Percentiles rank a stretch among this genome's conserved stretches.
phyloP scores from a whole-genome alignment of 176 grass and related monocot species.

The Hyparrhenia diplandra region DNA sequence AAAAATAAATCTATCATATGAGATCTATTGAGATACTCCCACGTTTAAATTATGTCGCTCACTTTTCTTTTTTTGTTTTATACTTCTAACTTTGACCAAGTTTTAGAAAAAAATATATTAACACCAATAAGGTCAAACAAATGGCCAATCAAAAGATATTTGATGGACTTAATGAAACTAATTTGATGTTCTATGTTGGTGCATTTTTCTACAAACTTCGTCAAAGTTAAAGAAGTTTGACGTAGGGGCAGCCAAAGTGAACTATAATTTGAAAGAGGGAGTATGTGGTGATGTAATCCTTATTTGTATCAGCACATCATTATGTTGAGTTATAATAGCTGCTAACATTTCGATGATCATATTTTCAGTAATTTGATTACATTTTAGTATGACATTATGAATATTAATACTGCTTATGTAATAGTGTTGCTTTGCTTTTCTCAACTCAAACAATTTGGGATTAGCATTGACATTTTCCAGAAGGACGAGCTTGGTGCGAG shows the following conservation, averaged over 20 bases:
- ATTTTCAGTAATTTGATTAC: not conserved
- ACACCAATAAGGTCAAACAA: not conserved
- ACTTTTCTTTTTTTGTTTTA: no score
- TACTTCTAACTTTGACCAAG: not conserved
- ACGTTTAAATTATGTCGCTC: not conserved
- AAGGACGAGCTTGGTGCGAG: no score
- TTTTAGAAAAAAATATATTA: not conserved
- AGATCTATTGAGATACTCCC: constrained; percentile 9
- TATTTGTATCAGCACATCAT: not conserved
- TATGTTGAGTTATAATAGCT: constrained; percentile 6
- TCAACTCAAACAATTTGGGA: not conserved
- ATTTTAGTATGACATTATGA: not conserved
- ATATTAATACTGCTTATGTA: constrained; percentile 4
- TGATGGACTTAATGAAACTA: not conserved
- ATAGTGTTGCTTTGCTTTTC: not conserved
- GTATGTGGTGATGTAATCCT: not conserved
- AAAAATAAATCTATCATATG: not conserved
- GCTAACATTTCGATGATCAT: constrained; percentile 11
- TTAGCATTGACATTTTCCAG: constrained; percentile 1
- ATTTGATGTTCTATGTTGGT: not conserved
- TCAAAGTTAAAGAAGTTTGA: not conserved
- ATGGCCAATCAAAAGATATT: not conserved
- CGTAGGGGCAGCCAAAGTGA: not conserved
- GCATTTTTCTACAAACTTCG: not conserved
- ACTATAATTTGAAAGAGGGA: not conserved